Conservation (phyloP, 1,139 yeast species). For the Geotrichum restrictum region DNA sequence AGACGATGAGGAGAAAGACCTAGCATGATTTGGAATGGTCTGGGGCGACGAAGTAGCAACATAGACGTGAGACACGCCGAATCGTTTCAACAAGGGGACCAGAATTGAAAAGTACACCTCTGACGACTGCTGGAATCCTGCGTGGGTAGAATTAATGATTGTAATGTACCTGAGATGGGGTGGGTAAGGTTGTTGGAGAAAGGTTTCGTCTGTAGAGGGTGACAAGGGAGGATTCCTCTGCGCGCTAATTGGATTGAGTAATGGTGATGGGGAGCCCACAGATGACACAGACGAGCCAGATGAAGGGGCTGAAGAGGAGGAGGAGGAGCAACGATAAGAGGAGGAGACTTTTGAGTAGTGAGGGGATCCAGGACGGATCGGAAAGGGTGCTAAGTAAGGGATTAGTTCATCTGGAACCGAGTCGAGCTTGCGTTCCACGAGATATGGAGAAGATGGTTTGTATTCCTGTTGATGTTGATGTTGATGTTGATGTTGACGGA, state of each 20-base stretch:
- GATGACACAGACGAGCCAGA: no score
- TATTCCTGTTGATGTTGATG: not conserved
- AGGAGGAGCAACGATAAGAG: not conserved
- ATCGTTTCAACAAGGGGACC: constrained; percentile 35
- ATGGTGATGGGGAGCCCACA: not conserved
- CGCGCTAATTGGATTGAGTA: not conserved
- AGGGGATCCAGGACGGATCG: constrained; percentile 8
- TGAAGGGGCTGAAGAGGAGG: no score
- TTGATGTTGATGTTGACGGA: no score
- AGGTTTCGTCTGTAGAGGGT: not conserved
- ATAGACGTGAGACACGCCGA: constrained; percentile 37
- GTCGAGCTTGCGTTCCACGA: constrained; percentile 19
- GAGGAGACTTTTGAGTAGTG: no score
- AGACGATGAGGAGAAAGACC: constrained; percentile 33
- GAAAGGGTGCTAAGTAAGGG: constrained; percentile 21
- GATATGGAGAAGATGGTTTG: constrained; percentile 17
- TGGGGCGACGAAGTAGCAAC: constrained; percentile 35
- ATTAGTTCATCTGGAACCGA: constrained; percentile 21
- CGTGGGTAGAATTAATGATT: constrained; percentile 37
- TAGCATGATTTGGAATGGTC: constrained; percentile 37
- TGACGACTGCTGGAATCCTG: constrained; percentile 26
- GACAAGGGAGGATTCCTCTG: not conserved
- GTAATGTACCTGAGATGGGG: constrained; percentile 33
- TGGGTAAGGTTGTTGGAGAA: constrained; percentile 21
- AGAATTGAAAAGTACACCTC: constrained; percentile 34